Conservation (phyloP, 352 stramenopile species). For the Pilasporangium apinafurcum region DNA sequence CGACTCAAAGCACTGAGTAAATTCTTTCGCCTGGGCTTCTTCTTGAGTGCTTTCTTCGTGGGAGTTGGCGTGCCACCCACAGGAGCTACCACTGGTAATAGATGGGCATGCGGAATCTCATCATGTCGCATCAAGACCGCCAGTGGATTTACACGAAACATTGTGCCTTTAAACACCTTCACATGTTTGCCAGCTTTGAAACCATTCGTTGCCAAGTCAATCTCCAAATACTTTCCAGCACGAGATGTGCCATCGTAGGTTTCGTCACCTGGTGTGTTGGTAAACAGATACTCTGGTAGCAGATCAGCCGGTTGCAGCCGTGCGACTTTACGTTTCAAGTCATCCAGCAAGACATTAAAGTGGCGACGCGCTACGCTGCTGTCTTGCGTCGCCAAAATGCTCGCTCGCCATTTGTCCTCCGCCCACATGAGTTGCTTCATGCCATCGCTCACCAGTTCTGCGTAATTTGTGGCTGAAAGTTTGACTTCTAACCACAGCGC, state of each 20-base stretch:
- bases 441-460: conserved; percentile 13
- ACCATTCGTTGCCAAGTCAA: conserved; percentile 18
- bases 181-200: conserved; percentile 21
- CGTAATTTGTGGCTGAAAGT: conserved; percentile 14
- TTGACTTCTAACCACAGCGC: conserved; percentile 40
- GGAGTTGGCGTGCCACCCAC: background rate
- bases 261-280: background rate
- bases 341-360: conserved; percentile 12
- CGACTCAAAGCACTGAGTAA: background rate
- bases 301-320: conserved; percentile 18
- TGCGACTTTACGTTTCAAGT: conserved; percentile 6
- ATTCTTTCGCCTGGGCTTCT: conserved; percentile 25
- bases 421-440: conserved; percentile 21
- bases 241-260: no score
- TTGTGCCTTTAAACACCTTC: conserved; percentile 21
- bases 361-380: conserved; percentile 4
- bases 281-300: conserved; percentile 21
- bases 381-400: conserved; percentile 8
- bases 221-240: conserved; percentile 7
- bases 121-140: conserved; percentile 26
- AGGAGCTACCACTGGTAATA: background rate
- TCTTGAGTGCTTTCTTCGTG: conserved; percentile 26
- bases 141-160: conserved; percentile 45
- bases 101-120: conserved; percentile 17
- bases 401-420: conserved; percentile 17